Percentiles rank a stretch among this genome's conserved stretches.
These are phyloP conservation scores for Smallanthus sonchifolius DNA, from an alignment of 129 eudicot genomes.

Conservation along the genomic window DNA sequence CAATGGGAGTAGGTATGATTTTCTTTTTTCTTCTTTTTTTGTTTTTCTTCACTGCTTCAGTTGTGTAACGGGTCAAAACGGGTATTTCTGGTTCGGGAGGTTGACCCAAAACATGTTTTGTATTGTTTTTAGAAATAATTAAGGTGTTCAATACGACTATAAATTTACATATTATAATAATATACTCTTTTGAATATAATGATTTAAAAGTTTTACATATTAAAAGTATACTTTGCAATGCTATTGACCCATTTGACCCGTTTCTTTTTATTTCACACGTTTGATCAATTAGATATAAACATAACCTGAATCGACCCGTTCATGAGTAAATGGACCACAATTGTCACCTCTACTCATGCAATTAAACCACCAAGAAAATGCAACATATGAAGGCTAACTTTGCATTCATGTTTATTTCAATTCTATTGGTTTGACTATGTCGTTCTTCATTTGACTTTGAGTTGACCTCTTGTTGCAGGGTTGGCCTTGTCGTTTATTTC, in stretches of 20 bases:
- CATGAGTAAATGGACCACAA: neutral
- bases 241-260: neutral
- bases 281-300: neutral
- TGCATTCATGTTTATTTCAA: neutral
- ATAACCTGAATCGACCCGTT: neutral
- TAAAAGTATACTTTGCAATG: neutral
- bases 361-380: neutral
- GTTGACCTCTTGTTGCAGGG: conserved; percentile 46
- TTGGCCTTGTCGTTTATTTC: conserved; percentile 53
- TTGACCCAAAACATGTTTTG: neutral
- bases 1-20: conserved; percentile 65
- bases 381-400: neutral
- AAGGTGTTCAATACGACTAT: neutral
- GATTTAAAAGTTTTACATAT: neutral
- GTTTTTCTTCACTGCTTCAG: neutral
- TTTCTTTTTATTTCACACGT: neutral
- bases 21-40: neutral
- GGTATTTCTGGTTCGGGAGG: neutral
- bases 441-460: conserved; percentile 3
- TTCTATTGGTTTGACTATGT: neutral
- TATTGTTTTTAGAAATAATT: neutral
- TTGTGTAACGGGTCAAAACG: neutral
- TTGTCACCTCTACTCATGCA: neutral
- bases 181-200: neutral
- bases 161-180: neutral